Base-by-base conservation (phyloP, 768 basidiomycete species). In the Tricholoma hemisulphureum region DNA sequence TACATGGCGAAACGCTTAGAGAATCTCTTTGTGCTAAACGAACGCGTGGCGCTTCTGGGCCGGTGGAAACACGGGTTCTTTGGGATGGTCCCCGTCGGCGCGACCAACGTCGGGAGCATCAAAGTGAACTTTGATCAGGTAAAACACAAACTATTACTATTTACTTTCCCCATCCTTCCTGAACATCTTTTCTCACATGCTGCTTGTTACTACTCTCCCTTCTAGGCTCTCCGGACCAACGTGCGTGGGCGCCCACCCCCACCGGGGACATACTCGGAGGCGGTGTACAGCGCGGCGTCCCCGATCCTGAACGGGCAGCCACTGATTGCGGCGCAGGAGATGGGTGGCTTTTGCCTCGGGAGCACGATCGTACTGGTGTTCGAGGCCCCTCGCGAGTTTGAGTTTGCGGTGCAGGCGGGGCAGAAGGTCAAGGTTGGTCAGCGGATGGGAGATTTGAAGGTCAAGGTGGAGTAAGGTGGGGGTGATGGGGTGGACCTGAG, bases 91-190 rank as follows among this genome's bases (percentile, higher is more conserved):
- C 97, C 97, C 9, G 96, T 99, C 26, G 97, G 97, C 2, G 97
- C 97, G 2, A 98, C 96, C 10, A 98, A 99, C 70, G 97, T 98
- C 52, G 97, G 97, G 4, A 91, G 88, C 61, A 98, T 99, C 74
- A 88, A 89, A 63, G 82, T 99, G 68, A 95, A 97, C 70, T 99
- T 99, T 71, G 97, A 99, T 71, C 80, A 88, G 69, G 90, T 88
- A 45, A n/a, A n/a, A n/a, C n/a, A n/a, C n/a, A n/a, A n/a, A n/a
- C n/a, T n/a, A n/a, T n/a, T n/a, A n/a, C n/a, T n/a, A n/a, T n/a
- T n/a, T n/a, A 53, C 70, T 41, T 4, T 10, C 28, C 51, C 26
- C 56, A 37, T 11, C n/a, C 21, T 23, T 4, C 45, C 46, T 41
- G 8, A 18, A 2, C 11, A 3, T n/a, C 28, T 7, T 14, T 9